phyloP scores from a whole-genome alignment of 768 basidiomycete genomes.

The Scleroderma bovista region DNA sequence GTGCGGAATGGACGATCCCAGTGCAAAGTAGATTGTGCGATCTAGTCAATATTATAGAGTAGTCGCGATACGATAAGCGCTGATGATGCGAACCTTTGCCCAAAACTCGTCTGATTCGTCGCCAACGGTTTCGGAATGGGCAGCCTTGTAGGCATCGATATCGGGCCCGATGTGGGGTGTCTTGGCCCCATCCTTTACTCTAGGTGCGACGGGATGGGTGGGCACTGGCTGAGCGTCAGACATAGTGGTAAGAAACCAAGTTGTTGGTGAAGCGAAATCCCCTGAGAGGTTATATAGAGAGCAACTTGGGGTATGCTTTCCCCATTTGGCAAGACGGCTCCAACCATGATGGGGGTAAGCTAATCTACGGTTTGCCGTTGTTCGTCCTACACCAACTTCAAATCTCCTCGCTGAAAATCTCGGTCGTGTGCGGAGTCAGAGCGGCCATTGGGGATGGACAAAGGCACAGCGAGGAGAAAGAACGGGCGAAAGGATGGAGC shows the following conservation, averaged over 20 bases:
- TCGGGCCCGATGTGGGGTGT: slow-evolving; percentile 77
- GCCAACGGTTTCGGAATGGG: slow-evolving; percentile 70
- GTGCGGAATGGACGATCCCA: slow-evolving; percentile 90
- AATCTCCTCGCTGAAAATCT: neutral
- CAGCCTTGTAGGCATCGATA: slow-evolving; percentile 63
- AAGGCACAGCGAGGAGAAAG: slow-evolving; percentile 14
- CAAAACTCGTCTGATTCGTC: slow-evolving; percentile 82
- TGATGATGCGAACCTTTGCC: slow-evolving; percentile 53
- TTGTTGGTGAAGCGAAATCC: neutral
- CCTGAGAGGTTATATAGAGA: neutral
- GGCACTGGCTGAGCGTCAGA: slow-evolving; percentile 32
- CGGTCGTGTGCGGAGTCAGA: neutral
- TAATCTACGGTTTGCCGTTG: neutral
- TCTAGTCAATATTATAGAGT: slow-evolving; percentile 27
- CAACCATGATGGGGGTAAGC: neutral
- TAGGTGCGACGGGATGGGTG: slow-evolving; percentile 72
- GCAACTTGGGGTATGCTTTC: too few relatives aligned
- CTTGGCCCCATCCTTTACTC: slow-evolving; percentile 57
- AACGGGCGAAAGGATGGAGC: slow-evolving; percentile 11
- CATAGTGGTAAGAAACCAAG: slow-evolving; percentile 29
- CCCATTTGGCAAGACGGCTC: neutral
- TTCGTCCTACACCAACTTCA: too few relatives aligned
- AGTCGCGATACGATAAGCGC: neutral
- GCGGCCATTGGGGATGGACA: neutral
- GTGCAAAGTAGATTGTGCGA: slow-evolving; percentile 69